Percentiles rank a stretch among this genome's conserved stretches.
Conservation (phyloP, 2,329 filamentous ascomycete species). For the Aspergillus sergii region DNA sequence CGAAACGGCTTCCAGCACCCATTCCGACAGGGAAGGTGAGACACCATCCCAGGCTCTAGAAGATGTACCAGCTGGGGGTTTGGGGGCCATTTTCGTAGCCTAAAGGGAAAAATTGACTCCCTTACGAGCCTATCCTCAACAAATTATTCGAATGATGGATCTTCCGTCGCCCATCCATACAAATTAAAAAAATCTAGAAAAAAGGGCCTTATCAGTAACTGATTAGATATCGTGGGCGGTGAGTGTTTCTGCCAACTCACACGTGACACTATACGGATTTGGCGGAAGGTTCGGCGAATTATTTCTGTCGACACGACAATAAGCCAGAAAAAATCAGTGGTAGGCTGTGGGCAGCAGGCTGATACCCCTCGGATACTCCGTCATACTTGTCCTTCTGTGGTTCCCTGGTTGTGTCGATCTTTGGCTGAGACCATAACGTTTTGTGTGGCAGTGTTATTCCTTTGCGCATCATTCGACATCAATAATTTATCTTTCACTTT, state of each 20-base stretch:
- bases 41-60: conserved; percentile 68
- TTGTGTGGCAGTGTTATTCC: conserved; percentile 21
- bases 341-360: neutral
- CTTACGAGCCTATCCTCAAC: neutral
- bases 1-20: conserved; percentile 81
- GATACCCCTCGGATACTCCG: neutral
- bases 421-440: conserved; percentile 13
- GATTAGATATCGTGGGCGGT: conserved; percentile 39
- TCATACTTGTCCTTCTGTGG: neutral
- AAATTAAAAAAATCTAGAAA: conserved; percentile 17
- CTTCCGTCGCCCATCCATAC: conserved; percentile 5
- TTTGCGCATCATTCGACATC: conserved; percentile 9
- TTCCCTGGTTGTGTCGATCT: conserved; percentile 8
- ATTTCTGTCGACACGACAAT: conserved; percentile 8
- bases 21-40: conserved; percentile 72
- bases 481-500: conserved; percentile 11
- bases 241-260: conserved; percentile 20
- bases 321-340: conserved; percentile 4
- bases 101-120: neutral
- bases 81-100: conserved; percentile 34
- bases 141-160: neutral
- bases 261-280: conserved; percentile 14
- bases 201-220: conserved; percentile 26
- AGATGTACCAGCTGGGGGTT: conserved; percentile 48
- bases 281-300: conserved; percentile 14